Evolutionary conservation across 139 green algal species (phyloP).

Genomic region (Tetradesmus obliquus): DNA sequence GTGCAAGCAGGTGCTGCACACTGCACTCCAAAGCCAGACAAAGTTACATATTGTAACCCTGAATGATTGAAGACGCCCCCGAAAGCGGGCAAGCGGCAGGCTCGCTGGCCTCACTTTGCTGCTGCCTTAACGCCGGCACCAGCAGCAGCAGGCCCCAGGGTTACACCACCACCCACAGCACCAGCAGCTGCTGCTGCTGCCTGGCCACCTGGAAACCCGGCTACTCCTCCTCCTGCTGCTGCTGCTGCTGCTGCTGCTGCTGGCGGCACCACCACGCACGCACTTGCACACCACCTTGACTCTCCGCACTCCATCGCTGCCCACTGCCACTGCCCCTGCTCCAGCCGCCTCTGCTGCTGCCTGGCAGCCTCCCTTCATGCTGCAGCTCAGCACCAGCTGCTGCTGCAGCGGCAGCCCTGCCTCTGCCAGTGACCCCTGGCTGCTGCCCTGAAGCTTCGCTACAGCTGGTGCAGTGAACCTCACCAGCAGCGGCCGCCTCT

Average conservation of each 20-base stretch:
- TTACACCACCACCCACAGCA: not conserved
- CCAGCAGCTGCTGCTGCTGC: not conserved
- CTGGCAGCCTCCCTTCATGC: slow-evolving; percentile 31
- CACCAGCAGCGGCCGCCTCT: slow-evolving; percentile 53
- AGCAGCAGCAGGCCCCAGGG: not conserved
- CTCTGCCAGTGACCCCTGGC: not conserved
- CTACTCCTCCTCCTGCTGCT: not conserved
- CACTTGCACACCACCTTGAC: not conserved
- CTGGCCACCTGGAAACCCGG: not conserved
- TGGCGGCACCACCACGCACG: slow-evolving; percentile 16
- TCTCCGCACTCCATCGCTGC: not conserved
- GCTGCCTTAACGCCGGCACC: not conserved
- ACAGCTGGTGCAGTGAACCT: slow-evolving; percentile 38
- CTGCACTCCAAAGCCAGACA: too few relatives aligned
- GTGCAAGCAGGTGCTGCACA: too few relatives aligned
- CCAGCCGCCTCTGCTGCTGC: not conserved
- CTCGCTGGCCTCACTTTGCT: not conserved
- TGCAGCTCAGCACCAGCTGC: not conserved
- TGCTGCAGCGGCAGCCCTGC: slow-evolving; percentile 4
- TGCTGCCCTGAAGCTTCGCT: slow-evolving; percentile 13
- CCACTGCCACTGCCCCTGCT: not conserved
- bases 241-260: not conserved
- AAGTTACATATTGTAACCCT: too few relatives aligned
- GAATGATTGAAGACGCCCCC: too few relatives aligned
- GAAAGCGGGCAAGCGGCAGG: too few relatives aligned